Percentiles rank a stretch among this genome's conserved stretches.
phyloP scores from a whole-genome alignment of 495 filamentous ascomycete species.

The Hamigera avellanea region DNA sequence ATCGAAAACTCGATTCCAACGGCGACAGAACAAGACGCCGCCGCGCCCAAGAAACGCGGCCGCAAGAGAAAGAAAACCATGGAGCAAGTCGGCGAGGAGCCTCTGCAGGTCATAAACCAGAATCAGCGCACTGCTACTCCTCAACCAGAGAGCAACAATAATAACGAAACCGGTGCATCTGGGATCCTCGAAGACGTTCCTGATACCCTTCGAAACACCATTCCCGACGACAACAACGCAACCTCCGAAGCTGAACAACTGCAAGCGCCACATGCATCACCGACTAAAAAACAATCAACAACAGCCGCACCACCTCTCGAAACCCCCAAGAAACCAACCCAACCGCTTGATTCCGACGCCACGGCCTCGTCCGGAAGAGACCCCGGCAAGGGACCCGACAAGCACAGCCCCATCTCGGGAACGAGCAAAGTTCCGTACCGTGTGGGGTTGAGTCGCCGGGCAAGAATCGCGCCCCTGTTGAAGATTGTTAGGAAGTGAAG shows the following conservation, averaged over 20 bases:
- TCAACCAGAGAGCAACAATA: not conserved
- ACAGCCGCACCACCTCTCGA: not conserved
- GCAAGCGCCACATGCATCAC: too few species aligned
- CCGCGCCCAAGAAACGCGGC: conserved; percentile 27
- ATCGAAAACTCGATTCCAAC: too few species aligned
- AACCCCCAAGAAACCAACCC: conserved; percentile 4
- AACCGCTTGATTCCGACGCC: not conserved
- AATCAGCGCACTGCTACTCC: not conserved
- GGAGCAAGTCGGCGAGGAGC: conserved; percentile 8
- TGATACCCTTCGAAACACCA: not conserved
- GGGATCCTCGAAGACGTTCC: not conserved
- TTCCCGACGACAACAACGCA: not conserved
- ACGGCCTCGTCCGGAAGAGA: conserved; percentile 5
- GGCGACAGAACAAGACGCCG: not conserved
- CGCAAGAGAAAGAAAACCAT: conserved; percentile 31
- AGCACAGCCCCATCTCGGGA: conserved; percentile 39
- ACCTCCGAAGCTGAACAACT: not conserved
- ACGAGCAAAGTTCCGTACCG: conserved; percentile 47
- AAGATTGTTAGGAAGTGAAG: conserved; percentile 48
- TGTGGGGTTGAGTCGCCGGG: conserved; percentile 56
- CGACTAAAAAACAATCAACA: too few species aligned
- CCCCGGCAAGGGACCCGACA: conserved; percentile 17
- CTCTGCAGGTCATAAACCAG: not conserved
- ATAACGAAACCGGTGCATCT: too few species aligned
- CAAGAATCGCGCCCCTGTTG: conserved; percentile 54